Conservation (phyloP, 2,329 filamentous ascomycete species). For the Sarocladium brachiariae region DNA sequence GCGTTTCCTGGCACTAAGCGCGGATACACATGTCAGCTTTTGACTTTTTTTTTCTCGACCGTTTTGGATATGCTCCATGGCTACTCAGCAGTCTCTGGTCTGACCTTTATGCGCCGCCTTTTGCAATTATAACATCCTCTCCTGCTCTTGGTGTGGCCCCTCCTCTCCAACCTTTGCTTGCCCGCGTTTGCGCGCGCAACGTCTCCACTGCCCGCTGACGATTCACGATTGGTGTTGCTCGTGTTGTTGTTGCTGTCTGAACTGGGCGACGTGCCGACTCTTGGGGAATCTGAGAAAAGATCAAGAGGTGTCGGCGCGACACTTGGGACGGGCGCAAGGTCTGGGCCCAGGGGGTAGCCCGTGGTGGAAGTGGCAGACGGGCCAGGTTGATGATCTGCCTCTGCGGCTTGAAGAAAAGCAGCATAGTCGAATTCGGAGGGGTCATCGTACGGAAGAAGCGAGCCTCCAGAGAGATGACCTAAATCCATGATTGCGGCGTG, state of each 20-base stretch:
- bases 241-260: neutral
- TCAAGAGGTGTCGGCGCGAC: neutral
- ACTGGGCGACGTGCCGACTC: conserved; percentile 5
- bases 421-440: conserved; percentile 32
- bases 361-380: neutral
- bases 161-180: conserved; percentile 42
- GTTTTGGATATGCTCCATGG: neutral
- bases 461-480: conserved; percentile 19
- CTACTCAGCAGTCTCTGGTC: too few relatives aligned
- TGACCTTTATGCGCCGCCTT: conserved; percentile 55
- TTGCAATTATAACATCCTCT: conserved; percentile 64
- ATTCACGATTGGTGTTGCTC: neutral
- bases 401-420: conserved; percentile 26
- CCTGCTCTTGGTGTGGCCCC: conserved; percentile 60
- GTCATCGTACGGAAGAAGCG: conserved; percentile 22
- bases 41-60: neutral
- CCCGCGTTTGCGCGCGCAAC: neutral
- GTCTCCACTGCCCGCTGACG: conserved; percentile 2
- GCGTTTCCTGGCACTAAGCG: conserved; percentile 59
- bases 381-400: neutral
- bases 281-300: neutral
- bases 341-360: conserved; percentile 14
- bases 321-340: conserved; percentile 1
- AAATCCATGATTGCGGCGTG: conserved; percentile 21
- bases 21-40: neutral